Evolutionary conservation across 441 rosid genomes (phyloP).

Genomic region (Gossypium schwendimanii): DNA sequence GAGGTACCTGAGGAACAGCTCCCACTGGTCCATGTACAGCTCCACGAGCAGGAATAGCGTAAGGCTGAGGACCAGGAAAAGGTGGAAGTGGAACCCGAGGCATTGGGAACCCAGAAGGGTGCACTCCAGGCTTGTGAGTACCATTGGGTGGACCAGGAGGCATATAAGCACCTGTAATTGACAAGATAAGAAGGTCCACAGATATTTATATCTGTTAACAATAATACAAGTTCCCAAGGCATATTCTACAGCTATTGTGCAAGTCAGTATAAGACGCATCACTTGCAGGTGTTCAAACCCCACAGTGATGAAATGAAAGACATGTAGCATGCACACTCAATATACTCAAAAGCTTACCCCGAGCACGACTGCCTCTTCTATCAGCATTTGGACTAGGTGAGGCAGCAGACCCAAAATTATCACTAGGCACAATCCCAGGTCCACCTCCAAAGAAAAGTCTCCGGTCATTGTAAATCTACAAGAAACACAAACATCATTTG

Average conservation of each 20-base stretch:
- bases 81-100: conserved; percentile 79
- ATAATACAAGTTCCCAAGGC: background rate
- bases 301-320: background rate
- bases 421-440: conserved; percentile 72
- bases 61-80: conserved; percentile 89
- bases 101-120: conserved; percentile 81
- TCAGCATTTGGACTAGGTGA: conserved; percentile 57
- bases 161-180: conserved; percentile 58
- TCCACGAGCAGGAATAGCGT: conserved; percentile 89
- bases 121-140: conserved; percentile 72
- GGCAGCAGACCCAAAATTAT: conserved; percentile 48
- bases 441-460: conserved; percentile 86
- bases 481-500: conserved; percentile 3
- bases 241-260: conserved; percentile 2
- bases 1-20: conserved; percentile 83
- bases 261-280: background rate
- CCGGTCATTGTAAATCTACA: conserved; percentile 85
- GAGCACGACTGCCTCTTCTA: conserved; percentile 72
- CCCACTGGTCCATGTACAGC: conserved; percentile 92
- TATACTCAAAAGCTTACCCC: conserved; percentile 43
- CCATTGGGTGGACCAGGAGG: conserved; percentile 84
- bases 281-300: background rate
- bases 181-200: background rate
- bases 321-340: conserved; percentile 6
- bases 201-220: background rate